Conservation (phyloP, 768 basidiomycete genomes). For the Suillus alpinus region DNA sequence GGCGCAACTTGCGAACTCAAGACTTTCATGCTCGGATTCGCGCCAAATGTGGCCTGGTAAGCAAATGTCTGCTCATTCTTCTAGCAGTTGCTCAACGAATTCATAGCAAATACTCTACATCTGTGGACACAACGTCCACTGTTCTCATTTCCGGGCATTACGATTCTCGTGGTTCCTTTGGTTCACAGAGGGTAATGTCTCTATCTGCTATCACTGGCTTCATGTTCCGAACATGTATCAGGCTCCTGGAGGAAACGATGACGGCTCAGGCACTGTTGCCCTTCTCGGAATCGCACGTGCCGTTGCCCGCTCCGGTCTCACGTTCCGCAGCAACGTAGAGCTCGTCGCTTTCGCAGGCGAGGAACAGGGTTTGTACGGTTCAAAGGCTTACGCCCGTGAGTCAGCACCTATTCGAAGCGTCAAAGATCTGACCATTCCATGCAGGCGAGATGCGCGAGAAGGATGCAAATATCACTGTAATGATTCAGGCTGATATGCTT, state of each 20-base stretch:
- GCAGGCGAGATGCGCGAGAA: conserved; percentile 56
- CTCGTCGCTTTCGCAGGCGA: conserved; percentile 87
- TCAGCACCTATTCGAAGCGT: conserved; percentile 7
- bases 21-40: conserved; percentile 67
- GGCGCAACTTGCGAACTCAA: conserved; percentile 73
- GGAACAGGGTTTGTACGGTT: conserved; percentile 85
- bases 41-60: conserved; percentile 88
- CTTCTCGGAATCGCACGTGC: conserved; percentile 79
- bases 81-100: background rate
- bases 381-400: conserved; percentile 76
- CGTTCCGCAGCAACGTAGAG: conserved; percentile 75
- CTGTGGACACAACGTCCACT: conserved; percentile 55
- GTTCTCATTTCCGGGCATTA: conserved; percentile 86
- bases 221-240: conserved; percentile 1
- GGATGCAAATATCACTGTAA: conserved; percentile 69
- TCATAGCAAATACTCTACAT: conserved; percentile 55
- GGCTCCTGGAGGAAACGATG: conserved; percentile 58
- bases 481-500: conserved; percentile 93
- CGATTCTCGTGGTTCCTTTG: conserved; percentile 89
- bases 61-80: conserved; percentile 8
- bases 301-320: conserved; percentile 62
- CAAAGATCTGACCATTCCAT: background rate
- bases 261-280: conserved; percentile 63
- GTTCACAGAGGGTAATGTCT: conserved; percentile 48
- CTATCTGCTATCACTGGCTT: background rate